Base-by-base conservation (phyloP, 176 grass and related monocot species). In the Bolboschoenus planiculmis region DNA sequence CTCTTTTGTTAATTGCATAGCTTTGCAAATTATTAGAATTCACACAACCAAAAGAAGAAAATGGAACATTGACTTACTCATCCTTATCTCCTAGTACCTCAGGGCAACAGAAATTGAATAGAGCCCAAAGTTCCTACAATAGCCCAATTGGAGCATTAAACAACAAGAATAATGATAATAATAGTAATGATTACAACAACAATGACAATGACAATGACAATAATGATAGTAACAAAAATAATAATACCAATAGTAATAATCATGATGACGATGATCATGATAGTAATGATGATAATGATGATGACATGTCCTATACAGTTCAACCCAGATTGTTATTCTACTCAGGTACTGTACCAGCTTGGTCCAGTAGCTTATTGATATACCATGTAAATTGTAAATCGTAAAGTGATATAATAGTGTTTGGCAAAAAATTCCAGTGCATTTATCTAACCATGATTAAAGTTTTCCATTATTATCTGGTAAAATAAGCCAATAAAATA, bases 101-200 rank as follows among this genome's bases (percentile, higher is more conserved):
- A 9, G 92, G 84, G 37, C 92, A 97, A 84, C 88, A 97, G 56
- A 97, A 97, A 85, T 82, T 82, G 85, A 97, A 94, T 15, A 97
- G 73, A 77, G 92, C 87, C 95, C 95, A 97, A 59, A 97, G 83
- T 91, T 94, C 95, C 95, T 97, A 85, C 13, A 80, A 78, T 54
- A 86, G 4, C 58, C 56, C 64, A 71, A 34, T 83, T 63, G 57
- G 33, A 79, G 23, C 50, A 20, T 51, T 53, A 35, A 56, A 79
- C 55, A 73, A 26, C 61, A 51, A 70, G 54, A 67, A 80, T 4
- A 58, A 24, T 3, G 26, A 26, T 23, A 58, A 3, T 58, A 21
- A 58, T 26, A 26, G n/a, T 23, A 23, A 9, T 24, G 7, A n/a
- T n/a, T n/a, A n/a, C n/a, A n/a, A n/a, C n/a, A n/a, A n/a, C n/a